Evolutionary conservation across 2,329 filamentous ascomycete species (phyloP).

Genomic region (Neofusicoccum kwambonambiense): DNA sequence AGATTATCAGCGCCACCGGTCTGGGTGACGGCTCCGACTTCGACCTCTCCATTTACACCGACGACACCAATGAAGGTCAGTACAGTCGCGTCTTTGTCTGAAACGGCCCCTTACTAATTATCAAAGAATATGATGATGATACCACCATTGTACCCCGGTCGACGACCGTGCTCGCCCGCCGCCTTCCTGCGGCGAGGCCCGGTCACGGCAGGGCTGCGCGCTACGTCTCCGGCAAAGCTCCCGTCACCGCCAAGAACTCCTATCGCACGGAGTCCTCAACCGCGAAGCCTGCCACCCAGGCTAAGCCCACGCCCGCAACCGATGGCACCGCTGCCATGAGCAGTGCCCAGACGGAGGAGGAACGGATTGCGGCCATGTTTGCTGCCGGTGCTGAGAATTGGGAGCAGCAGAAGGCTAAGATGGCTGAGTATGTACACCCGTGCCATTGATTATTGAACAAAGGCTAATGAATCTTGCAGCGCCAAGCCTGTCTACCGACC

Average conservation of each 20-base stretch:
- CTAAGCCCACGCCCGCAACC: constrained; percentile 38
- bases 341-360: constrained; percentile 84
- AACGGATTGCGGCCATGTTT: constrained; percentile 91
- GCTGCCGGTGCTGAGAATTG: constrained; percentile 86
- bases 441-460: constrained; percentile 17
- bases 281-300: constrained; percentile 49
- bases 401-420: constrained; percentile 88
- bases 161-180: constrained; percentile 85
- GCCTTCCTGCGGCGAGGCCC: constrained; percentile 77
- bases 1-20: constrained; percentile 93
- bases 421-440: constrained; percentile 62
- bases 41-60: constrained; percentile 89
- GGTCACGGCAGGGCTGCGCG: constrained; percentile 88
- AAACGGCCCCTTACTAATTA: constrained; percentile 13
- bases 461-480: constrained; percentile 24
- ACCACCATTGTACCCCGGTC: constrained; percentile 96
- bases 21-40: constrained; percentile 96
- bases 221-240: constrained; percentile 96
- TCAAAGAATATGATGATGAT: constrained; percentile 89
- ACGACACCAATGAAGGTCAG: constrained; percentile 87
- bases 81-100: constrained; percentile 15
- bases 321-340: constrained; percentile 66
- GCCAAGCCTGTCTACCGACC: constrained; percentile 44
- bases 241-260: constrained; percentile 78
- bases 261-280: constrained; percentile 63